Percentiles rank a stretch among this genome's conserved stretches.
Evolutionary conservation across 1,139 yeast genomes (phyloP).

Genomic region (Geotrichum macrosporum): DNA sequence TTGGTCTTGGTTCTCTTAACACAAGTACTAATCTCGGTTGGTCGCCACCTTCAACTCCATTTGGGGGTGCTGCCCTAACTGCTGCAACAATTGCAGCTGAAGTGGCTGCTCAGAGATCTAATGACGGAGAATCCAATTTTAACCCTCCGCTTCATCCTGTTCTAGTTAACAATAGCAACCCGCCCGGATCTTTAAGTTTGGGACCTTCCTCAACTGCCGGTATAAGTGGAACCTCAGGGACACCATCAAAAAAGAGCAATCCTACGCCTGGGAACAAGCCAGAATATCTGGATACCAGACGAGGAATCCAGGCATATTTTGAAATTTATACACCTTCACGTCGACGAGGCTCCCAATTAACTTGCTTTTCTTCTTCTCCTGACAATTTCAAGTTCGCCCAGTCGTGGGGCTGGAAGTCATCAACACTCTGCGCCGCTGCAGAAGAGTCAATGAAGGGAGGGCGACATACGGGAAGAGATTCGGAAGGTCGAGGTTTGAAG

Average conservation of each 20-base stretch:
- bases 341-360: conserved; percentile 38
- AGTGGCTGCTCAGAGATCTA: conserved; percentile 9
- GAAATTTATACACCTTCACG: conserved; percentile 51
- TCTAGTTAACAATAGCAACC: neutral
- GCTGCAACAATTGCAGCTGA: conserved; percentile 10
- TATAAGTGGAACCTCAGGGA: no score
- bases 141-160: neutral
- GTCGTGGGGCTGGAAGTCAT: conserved; percentile 56
- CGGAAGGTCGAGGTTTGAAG: conserved; percentile 36
- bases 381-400: conserved; percentile 49
- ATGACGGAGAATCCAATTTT: neutral
- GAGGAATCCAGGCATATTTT: conserved; percentile 46
- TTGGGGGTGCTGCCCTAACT: conserved; percentile 7
- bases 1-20: conserved; percentile 1
- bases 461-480: conserved; percentile 33
- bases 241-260: neutral
- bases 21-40: conserved; percentile 1
- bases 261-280: conserved; percentile 11
- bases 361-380: conserved; percentile 51
- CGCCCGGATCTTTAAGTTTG: no score
- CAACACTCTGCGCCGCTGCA: conserved; percentile 46
- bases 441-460: conserved; percentile 33
- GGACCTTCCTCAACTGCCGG: neutral
- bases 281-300: conserved; percentile 42
- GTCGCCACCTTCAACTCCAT: conserved; percentile 10